phyloP scores from a whole-genome alignment of 1,284 basidiomycete species.

The Polyporus tsugae region DNA sequence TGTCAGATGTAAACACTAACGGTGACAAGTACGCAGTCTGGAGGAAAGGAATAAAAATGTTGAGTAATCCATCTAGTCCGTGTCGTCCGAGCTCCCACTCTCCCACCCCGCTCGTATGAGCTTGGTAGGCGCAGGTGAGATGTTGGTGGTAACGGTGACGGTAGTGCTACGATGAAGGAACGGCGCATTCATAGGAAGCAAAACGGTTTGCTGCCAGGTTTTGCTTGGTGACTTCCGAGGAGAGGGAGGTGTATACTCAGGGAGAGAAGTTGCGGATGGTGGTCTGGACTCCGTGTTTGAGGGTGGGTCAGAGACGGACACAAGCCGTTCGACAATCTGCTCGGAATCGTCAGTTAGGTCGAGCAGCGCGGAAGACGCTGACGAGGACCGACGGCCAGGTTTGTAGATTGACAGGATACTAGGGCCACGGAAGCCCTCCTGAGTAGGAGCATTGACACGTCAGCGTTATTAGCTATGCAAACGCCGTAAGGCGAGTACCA shows the following conservation, averaged over 20 bases:
- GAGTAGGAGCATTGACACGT: constrained; percentile 8
- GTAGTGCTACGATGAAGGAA: constrained; percentile 47
- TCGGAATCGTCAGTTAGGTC: constrained; percentile 40
- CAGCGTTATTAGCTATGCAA: constrained; percentile 18
- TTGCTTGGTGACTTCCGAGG: constrained; percentile 42
- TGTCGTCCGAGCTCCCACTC: constrained; percentile 52
- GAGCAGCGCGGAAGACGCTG: constrained; percentile 28
- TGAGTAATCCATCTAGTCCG: constrained; percentile 30
- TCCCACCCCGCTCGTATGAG: constrained; percentile 70
- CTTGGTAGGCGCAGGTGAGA: constrained; percentile 54
- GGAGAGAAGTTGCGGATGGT: constrained; percentile 26
- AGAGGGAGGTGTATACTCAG: constrained; percentile 22
- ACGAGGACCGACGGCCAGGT: constrained; percentile 32
- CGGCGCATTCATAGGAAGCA: constrained; percentile 45
- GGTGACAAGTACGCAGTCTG: constrained; percentile 9
- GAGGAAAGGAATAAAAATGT: constrained; percentile 8
- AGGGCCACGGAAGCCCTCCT: constrained; percentile 32
- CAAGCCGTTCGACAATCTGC: constrained; percentile 40
- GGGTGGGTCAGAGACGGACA: constrained; percentile 29
- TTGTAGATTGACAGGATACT: constrained; percentile 32
- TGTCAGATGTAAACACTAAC: constrained; percentile 29
- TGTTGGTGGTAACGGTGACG: constrained; percentile 47
- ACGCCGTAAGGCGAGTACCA: constrained; percentile 17
- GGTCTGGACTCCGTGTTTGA: constrained; percentile 27
- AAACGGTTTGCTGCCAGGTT: constrained; percentile 50